Conservation (phyloP, 2,329 filamentous ascomycete species). For the Sporothrix schenckii region DNA sequence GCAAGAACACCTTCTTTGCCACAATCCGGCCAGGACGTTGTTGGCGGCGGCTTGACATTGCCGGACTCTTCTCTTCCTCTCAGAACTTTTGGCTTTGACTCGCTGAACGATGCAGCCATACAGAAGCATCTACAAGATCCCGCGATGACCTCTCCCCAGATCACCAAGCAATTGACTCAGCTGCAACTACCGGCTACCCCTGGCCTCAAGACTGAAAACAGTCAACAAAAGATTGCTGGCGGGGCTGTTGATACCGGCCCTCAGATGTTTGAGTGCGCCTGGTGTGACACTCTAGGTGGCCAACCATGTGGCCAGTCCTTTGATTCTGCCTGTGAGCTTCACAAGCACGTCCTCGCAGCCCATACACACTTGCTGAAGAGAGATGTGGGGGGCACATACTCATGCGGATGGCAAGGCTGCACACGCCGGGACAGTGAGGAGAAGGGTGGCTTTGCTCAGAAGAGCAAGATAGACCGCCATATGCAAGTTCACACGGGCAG, state of each 20-base stretch:
- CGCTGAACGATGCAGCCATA: neutral
- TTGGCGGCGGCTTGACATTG: neutral
- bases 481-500: conserved; percentile 67
- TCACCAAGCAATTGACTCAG: neutral
- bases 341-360: conserved; percentile 56
- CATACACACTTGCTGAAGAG: conserved; percentile 55
- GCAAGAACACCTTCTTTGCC: conserved; percentile 27
- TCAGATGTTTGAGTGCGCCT: conserved; percentile 38
- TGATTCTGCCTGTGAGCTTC: conserved; percentile 53
- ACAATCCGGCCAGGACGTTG: conserved; percentile 5
- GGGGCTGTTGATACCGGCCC: neutral
- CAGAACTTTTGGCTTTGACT: conserved; percentile 12
- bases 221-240: neutral
- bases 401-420: conserved; percentile 61
- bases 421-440: conserved; percentile 49
- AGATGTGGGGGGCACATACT: conserved; percentile 50
- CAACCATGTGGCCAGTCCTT: conserved; percentile 44
- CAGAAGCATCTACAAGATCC: neutral
- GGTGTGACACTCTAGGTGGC: conserved; percentile 39
- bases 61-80: conserved; percentile 11
- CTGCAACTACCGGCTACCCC: neutral
- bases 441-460: conserved; percentile 57
- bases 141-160: neutral
- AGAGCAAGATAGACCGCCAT: conserved; percentile 66
- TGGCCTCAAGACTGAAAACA: neutral